Evolutionary conservation across 805 yeast genomes (phyloP).

Genomic region (Alloascoidea hylecoeti): DNA sequence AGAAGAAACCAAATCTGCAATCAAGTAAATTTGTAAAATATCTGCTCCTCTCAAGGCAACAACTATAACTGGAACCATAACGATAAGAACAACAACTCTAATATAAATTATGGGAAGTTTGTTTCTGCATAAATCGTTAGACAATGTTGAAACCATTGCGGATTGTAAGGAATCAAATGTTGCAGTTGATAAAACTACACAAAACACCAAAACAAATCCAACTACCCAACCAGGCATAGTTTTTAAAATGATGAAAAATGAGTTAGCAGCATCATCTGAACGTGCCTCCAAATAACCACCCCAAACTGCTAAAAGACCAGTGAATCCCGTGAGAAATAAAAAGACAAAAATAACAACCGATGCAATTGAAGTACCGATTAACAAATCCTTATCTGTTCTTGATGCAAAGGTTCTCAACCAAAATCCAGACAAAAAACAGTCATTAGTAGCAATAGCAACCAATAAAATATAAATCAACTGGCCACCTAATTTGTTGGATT

Average conservation of each 20-base stretch:
- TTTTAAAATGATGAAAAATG: constrained; percentile 58
- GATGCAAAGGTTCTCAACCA: constrained; percentile 95
- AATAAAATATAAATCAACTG: constrained; percentile 73
- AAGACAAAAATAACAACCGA: constrained; percentile 48
- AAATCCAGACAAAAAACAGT: constrained; percentile 80
- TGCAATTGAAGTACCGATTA: constrained; percentile 66
- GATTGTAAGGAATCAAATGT: constrained; percentile 84
- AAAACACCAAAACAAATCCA: constrained; percentile 69
- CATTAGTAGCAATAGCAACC: constrained; percentile 83
- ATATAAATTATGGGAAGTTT: constrained; percentile 51
- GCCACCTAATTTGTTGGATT: constrained; percentile 71
- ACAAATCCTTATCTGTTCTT: constrained; percentile 56
- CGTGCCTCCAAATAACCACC: constrained; percentile 25
- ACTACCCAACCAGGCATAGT: constrained; percentile 77
- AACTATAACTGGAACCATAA: constrained; percentile 79
- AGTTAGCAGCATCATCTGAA: constrained; percentile 41
- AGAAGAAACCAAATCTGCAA: constrained; percentile 82
- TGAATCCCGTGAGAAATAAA: constrained; percentile 60
- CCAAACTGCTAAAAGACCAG: constrained; percentile 90
- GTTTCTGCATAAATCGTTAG: constrained; percentile 84
- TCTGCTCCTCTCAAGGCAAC: constrained; percentile 76
- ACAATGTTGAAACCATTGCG: constrained; percentile 76
- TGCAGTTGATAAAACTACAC: constrained; percentile 66
- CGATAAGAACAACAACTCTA: constrained; percentile 53
- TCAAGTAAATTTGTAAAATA: constrained; percentile 74